Evolutionary conservation across 1,139 yeast species (phyloP).

Genomic region (Blastobotrys persicus): DNA sequence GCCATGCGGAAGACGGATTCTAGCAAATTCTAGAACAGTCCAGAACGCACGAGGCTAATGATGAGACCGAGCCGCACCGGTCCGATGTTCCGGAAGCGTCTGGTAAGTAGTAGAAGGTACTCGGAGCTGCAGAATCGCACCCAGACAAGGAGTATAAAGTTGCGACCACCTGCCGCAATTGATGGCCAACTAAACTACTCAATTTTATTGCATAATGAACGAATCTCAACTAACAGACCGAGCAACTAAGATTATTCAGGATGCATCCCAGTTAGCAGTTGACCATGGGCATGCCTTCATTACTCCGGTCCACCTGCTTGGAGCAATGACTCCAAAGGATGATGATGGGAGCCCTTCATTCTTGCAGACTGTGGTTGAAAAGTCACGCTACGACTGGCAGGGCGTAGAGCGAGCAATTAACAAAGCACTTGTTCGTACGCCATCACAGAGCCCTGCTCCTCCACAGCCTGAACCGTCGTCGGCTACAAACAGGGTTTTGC

Average conservation of each 20-base stretch:
- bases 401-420: constrained; percentile 76
- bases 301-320: constrained; percentile 81
- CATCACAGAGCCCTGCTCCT: constrained; percentile 88
- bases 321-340: constrained; percentile 82
- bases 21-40: background rate
- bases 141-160: background rate
- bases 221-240: constrained; percentile 69
- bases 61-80: background rate
- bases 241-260: constrained; percentile 75
- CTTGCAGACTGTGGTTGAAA: constrained; percentile 79
- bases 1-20: too few species aligned
- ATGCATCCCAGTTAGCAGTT: constrained; percentile 77
- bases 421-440: constrained; percentile 74
- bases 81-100: background rate
- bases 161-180: background rate
- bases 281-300: constrained; percentile 83
- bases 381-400: constrained; percentile 86
- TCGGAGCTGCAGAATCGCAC: background rate
- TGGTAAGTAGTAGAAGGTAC: background rate
- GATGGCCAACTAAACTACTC: constrained; percentile 1
- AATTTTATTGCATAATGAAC: constrained; percentile 20
- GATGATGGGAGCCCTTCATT: constrained; percentile 70
- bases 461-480: constrained; percentile 67
- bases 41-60: background rate
- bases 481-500: constrained; percentile 66